These are phyloP conservation scores for Plantago major DNA, from an alignment of 257 asterid genomes.

Conservation along the genomic window DNA sequence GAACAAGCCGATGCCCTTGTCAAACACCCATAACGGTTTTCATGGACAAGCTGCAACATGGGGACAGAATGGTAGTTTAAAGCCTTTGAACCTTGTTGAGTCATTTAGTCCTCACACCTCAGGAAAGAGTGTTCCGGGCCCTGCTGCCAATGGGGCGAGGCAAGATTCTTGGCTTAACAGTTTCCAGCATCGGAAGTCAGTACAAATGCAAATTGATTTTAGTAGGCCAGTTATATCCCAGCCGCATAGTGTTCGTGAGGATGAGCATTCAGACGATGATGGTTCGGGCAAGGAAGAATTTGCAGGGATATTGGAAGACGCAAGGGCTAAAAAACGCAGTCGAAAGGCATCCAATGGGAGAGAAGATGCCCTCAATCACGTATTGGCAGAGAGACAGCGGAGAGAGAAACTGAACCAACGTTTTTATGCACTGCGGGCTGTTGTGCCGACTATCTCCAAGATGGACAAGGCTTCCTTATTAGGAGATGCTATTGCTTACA, in stretches of 20 bases:
- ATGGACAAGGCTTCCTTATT: slow-evolving; percentile 94
- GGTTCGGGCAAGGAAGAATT: slow-evolving; percentile 56
- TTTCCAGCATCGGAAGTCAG: slow-evolving; percentile 50
- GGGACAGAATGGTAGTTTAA: slow-evolving; percentile 33
- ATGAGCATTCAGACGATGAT: slow-evolving; percentile 77
- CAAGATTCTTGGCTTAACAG: slow-evolving; percentile 39
- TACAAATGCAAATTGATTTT: slow-evolving; percentile 69
- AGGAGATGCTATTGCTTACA: slow-evolving; percentile 91
- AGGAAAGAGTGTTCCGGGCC: slow-evolving; percentile 24
- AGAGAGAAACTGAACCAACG: slow-evolving; percentile 86
- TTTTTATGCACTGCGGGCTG: slow-evolving; percentile 77
- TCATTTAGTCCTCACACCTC: slow-evolving; percentile 37
- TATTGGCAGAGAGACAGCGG: slow-evolving; percentile 86
- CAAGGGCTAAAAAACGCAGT: slow-evolving; percentile 82
- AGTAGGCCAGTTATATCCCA: slow-evolving; percentile 35
- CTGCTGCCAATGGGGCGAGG: slow-evolving; percentile 32
- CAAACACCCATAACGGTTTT: slow-evolving; percentile 42
- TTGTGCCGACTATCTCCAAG: slow-evolving; percentile 86
- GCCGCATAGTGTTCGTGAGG: slow-evolving; percentile 36
- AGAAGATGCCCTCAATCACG: slow-evolving; percentile 86
- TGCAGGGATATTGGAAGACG: slow-evolving; percentile 40
- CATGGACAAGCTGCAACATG: slow-evolving; percentile 35
- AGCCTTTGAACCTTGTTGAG: slow-evolving; percentile 34
- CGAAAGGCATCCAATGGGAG: slow-evolving; percentile 86
- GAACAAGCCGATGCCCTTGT: slow-evolving; percentile 27